Conservation (phyloP, 1,139 yeast species). For the Eremothecium gossypii region DNA sequence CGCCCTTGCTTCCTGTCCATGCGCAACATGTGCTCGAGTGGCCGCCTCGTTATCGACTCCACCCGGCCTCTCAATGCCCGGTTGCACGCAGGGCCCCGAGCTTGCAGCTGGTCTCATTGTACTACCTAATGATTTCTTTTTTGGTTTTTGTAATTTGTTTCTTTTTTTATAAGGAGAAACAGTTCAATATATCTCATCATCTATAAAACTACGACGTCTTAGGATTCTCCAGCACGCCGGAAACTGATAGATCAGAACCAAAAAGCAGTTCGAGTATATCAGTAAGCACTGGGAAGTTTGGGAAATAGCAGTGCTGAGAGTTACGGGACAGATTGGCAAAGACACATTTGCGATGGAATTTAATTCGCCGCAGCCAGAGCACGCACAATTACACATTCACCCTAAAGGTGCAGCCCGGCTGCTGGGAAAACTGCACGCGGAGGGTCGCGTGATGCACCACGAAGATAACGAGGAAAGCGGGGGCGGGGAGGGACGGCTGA, state of each 20-base stretch:
- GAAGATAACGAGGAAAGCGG: slow-evolving; percentile 6
- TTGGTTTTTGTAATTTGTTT: slow-evolving; percentile 4
- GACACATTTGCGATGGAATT: slow-evolving; percentile 16
- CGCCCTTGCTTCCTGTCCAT: too few species aligned
- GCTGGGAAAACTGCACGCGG: slow-evolving; percentile 9
- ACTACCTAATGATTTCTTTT: slow-evolving; percentile 2
- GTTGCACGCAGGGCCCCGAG: neutral
- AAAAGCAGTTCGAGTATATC: neutral
- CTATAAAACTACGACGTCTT: slow-evolving; percentile 1
- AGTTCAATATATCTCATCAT: slow-evolving; percentile 4
- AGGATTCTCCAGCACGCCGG: too few species aligned
- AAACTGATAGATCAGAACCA: too few species aligned
- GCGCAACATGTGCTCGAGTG: too few species aligned
- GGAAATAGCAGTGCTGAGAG: neutral
- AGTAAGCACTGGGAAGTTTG: neutral
- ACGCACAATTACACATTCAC: slow-evolving; percentile 19
- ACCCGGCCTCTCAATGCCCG: neutral
- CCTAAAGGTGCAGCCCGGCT: slow-evolving; percentile 12
- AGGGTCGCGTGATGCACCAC: neutral
- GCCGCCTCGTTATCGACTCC: neutral
- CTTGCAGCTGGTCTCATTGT: neutral
- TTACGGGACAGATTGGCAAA: neutral
- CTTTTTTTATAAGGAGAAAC: slow-evolving; percentile 2
- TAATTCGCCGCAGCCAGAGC: slow-evolving; percentile 25
- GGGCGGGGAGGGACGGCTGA: slow-evolving; percentile 9